These are phyloP conservation scores for Exsudoporus floridanus DNA, from an alignment of 1,284 basidiomycete genomes.

Conservation along the genomic window DNA sequence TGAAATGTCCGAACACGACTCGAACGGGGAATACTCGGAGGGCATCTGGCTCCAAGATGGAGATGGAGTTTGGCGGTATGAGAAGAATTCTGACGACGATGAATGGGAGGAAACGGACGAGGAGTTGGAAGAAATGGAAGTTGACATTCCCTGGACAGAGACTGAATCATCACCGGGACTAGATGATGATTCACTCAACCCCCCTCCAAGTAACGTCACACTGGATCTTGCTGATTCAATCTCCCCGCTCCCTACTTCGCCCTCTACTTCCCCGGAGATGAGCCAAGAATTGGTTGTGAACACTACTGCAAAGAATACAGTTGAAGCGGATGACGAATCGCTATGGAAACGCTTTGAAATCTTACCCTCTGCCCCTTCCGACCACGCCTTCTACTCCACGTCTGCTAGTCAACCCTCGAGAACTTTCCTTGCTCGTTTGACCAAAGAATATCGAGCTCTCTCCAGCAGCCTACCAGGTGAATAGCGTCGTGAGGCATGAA, in stretches of 20 bases:
- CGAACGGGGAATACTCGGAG: constrained; percentile 41
- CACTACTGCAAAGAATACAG: constrained; percentile 19
- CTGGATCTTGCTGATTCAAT: constrained; percentile 24
- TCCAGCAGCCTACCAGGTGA: constrained; percentile 78
- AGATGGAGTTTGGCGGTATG: constrained; percentile 48
- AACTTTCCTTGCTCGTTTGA: constrained; percentile 70
- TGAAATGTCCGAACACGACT: constrained; percentile 42
- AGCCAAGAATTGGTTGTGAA: constrained; percentile 37
- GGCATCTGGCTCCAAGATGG: constrained; percentile 57
- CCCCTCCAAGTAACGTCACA: constrained; percentile 12
- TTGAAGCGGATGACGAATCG: constrained; percentile 33
- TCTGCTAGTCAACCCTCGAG: constrained; percentile 64
- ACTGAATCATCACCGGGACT: constrained; percentile 18
- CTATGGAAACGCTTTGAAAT: constrained; percentile 79
- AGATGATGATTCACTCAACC: constrained; percentile 21
- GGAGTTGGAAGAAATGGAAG: constrained; percentile 28
- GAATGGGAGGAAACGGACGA: constrained; percentile 40
- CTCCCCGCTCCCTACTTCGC: constrained; percentile 31
- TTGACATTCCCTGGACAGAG: constrained; percentile 31
- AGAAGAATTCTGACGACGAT: constrained; percentile 40
- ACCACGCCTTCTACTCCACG: constrained; percentile 78
- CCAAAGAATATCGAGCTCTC: constrained; percentile 83
- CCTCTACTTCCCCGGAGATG: constrained; percentile 35
- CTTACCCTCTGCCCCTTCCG: constrained; percentile 68
- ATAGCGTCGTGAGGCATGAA: constrained; percentile 16